Base-by-base conservation (phyloP, 202 grass and related monocot species). In the Sporobolus alterniflorus region DNA sequence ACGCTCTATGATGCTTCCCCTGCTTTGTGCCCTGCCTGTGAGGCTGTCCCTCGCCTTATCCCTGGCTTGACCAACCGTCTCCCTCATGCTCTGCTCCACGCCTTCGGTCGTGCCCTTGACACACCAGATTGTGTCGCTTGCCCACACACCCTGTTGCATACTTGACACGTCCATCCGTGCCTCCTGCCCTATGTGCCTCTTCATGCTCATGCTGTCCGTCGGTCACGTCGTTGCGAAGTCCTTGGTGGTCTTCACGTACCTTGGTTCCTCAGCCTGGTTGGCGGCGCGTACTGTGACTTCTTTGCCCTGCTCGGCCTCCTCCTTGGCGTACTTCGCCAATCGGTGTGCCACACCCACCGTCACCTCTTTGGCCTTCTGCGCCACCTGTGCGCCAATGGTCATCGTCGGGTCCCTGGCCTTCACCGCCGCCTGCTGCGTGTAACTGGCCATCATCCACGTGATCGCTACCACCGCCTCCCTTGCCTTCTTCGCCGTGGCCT, bases 391-490 rank as follows among this genome's bases (percentile, higher is more conserved):
- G 60, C 69, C 84, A 0, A 84, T 71, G 1, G 79, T 62, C 3
- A 90, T 31, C 31, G 74, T 78, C 25, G 16, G 67, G 28, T 91
- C 92, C 71, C 83, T 88, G 33, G 85, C 75, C 43, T 91, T 88
- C 7, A 52, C 84, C 0, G 87, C 67, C 32, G 82, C 86, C 69
- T 73, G 67, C 73, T 92, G 82, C 9, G 87, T 78, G 80, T 88
- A 94, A 32, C 49, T 84, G 13, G 67, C 76, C 32, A 87, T 88
- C 25, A 54, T 90, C 69, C 28, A 55, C 26, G 73, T 77, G 0
- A 89, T 36, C 20, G 90, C 89, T 75, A 87, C 5, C 1, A 90
- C 75, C 36, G 26, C 83, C 31, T 97, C 91, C 51, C 87, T 90
- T 10, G 55, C 85, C 34, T 90, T 92, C 60, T 21, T 84, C 5